Evolutionary conservation across 2,329 filamentous ascomycete genomes (phyloP).

Genomic region (Verticillium dahliae): DNA sequence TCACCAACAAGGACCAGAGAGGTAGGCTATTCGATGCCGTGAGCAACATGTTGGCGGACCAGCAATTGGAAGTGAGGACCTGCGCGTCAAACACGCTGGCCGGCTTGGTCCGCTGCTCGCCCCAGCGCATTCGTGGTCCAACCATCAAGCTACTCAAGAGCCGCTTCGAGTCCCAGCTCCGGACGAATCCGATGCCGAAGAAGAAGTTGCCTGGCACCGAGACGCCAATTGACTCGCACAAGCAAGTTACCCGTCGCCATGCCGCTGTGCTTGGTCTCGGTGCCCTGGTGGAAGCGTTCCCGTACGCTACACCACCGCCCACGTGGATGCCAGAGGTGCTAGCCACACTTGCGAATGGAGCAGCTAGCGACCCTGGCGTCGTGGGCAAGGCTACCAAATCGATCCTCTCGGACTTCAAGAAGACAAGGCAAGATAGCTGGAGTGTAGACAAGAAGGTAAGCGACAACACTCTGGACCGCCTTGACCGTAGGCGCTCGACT

Average conservation of each 20-base stretch:
- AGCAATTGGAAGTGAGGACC: constrained; percentile 88
- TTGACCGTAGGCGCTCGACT: constrained; percentile 12
- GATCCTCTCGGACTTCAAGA: constrained; percentile 96
- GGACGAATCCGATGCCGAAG: constrained; percentile 82
- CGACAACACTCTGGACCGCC: constrained; percentile 7
- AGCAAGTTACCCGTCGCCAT: constrained; percentile 75
- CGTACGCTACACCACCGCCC: constrained; percentile 88
- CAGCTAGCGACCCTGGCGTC: constrained; percentile 82
- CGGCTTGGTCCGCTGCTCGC: constrained; percentile 97
- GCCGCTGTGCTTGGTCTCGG: constrained; percentile 89
- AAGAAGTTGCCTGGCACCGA: constrained; percentile 56
- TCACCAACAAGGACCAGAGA: constrained; percentile 69
- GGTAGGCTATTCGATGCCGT: constrained; percentile 82
- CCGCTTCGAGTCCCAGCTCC: constrained; percentile 73
- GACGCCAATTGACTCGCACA: constrained; percentile 64
- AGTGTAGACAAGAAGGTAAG: constrained; percentile 93
- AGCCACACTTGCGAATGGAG: constrained; percentile 74
- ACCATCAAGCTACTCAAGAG: constrained; percentile 70
- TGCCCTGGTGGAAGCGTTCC: constrained; percentile 89
- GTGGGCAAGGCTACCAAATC: constrained; percentile 94
- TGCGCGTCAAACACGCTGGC: constrained; percentile 89
- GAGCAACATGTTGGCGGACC: constrained; percentile 88
- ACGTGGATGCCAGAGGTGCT: constrained; percentile 90
- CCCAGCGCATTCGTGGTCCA: constrained; percentile 67
- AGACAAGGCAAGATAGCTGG: constrained; percentile 98